Base-by-base conservation (phyloP, 2,329 filamentous ascomycete genomes). In the Phialophora chinensis region DNA sequence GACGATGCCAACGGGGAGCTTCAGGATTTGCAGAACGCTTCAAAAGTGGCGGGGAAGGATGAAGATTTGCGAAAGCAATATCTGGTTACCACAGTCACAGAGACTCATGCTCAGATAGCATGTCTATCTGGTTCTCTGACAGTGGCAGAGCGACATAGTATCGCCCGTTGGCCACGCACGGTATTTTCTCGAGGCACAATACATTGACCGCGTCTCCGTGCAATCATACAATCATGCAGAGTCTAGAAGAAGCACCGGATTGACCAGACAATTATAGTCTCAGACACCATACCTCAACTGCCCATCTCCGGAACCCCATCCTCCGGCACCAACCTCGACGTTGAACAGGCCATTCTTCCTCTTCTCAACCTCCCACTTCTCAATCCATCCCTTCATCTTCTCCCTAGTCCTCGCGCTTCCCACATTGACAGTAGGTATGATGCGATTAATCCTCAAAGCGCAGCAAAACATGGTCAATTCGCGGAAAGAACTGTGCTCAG, bases 401-500 rank as follows among this genome's bases (percentile, higher is more conserved):
- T 90, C 88, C 66, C 88, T 82, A 47, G 82, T 84, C 78, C 86
- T 88, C 44, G 83, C 85, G 69, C 80, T 88, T 0, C 87, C 88
- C n/a, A 90, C 85, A 76, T 99, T 98, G 3, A 99, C 95, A 0
- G 95, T 99, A 0, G 95, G 95, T 17, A 99, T 90, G 6, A 99
- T 87, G 78, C 90, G 91, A 70, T 94, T 93, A 71, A 99, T 96
- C 64, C 91, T 83, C 77, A 99, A 77, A 23, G 90, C 87, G 83
- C 95, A 95, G 72, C 94, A 87, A 75, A 99, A 99, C 86, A 98
- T 90, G 0, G 92, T 94, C 75, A 99, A 79, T 81, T 99, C 95
- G 49, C 94, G 85, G 75, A 99, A 99, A 68, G 91, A 96, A 77
- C 91, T 95, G 77, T 99, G 95, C 80, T 99, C 95, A 60, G 90